phyloP scores from a whole-genome alignment of 2,329 filamentous ascomycete species.

The Pseudogymnoascus sp. region DNA sequence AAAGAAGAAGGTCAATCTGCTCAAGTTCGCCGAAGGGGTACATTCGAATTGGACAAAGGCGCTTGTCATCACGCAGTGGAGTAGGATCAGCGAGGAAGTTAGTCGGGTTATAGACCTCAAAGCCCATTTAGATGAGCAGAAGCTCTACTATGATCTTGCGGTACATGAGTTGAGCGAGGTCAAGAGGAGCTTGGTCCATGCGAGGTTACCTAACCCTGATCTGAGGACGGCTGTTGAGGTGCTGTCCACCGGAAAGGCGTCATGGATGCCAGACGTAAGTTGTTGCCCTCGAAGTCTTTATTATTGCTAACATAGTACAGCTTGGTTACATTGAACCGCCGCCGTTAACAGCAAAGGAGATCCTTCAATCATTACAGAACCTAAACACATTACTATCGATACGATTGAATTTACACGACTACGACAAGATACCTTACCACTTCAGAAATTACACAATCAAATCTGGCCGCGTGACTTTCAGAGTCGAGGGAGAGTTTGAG shows the following conservation, averaged over 20 bases:
- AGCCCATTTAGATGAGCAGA: conserved; percentile 58
- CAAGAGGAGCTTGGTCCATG: conserved; percentile 62
- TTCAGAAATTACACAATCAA: conserved; percentile 71
- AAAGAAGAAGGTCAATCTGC: conserved; percentile 63
- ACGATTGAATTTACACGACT: conserved; percentile 76
- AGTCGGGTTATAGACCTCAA: conserved; percentile 84
- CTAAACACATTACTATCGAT: conserved; percentile 77
- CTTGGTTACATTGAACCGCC: conserved; percentile 70
- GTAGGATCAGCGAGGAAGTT: conserved; percentile 66
- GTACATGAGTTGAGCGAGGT: conserved; percentile 59
- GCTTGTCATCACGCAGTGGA: conserved; percentile 85
- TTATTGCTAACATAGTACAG: conserved; percentile 31
- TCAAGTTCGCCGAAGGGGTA: conserved; percentile 70
- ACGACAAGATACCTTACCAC: conserved; percentile 62
- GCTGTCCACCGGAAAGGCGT: conserved; percentile 66
- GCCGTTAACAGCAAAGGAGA: conserved; percentile 59
- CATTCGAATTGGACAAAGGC: conserved; percentile 89
- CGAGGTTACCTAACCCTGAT: conserved; percentile 81
- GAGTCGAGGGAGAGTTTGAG: conserved; percentile 76
- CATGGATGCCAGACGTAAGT: conserved; percentile 70
- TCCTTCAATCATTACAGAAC: conserved; percentile 66
- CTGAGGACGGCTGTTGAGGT: conserved; percentile 81
- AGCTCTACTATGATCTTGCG: conserved; percentile 49
- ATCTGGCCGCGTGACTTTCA: conserved; percentile 85
- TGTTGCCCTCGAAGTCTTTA: neutral